A percentile compares a stretch with the other conserved stretches of the same genome.
phyloP scores from a whole-genome alignment of 2,329 filamentous ascomycete genomes.

The Penicillium concentricum region DNA sequence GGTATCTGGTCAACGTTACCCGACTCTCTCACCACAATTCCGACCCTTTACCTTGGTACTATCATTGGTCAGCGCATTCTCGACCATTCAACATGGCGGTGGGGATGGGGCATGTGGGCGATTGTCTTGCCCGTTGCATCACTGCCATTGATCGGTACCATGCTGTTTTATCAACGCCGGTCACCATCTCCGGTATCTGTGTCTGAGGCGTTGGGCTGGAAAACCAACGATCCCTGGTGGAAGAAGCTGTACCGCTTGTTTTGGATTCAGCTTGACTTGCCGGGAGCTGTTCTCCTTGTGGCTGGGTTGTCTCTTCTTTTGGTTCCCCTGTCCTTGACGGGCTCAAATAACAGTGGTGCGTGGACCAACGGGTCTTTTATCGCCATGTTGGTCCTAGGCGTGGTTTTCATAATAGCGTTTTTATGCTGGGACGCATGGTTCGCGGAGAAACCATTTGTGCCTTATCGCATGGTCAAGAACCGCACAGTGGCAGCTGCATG shows the following conservation, averaged over 20 bases:
- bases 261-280: conserved; percentile 34
- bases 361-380: conserved; percentile 36
- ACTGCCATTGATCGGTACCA: conserved; percentile 32
- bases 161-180: conserved; percentile 35
- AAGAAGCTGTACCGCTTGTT: conserved; percentile 20
- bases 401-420: conserved; percentile 26
- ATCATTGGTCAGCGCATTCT: conserved; percentile 38
- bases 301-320: conserved; percentile 37
- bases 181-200: conserved; percentile 3
- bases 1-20: conserved; percentile 60
- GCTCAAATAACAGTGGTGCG: conserved; percentile 28
- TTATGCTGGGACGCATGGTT: conserved; percentile 40
- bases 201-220: neutral
- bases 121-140: conserved; percentile 39
- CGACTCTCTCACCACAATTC: conserved; percentile 53
- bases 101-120: conserved; percentile 46
- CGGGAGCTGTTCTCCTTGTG: conserved; percentile 35
- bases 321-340: conserved; percentile 42
- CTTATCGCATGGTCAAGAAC: conserved; percentile 39
- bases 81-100: conserved; percentile 41
- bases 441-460: conserved; percentile 41
- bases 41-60: conserved; percentile 57
- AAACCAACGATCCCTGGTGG: conserved; percentile 9
- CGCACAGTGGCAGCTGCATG: conserved; percentile 43
- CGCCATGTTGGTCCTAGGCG: conserved; percentile 38